phyloP scores from a whole-genome alignment of 2,329 filamentous ascomycete genomes.

The Fusarium tupiense region DNA sequence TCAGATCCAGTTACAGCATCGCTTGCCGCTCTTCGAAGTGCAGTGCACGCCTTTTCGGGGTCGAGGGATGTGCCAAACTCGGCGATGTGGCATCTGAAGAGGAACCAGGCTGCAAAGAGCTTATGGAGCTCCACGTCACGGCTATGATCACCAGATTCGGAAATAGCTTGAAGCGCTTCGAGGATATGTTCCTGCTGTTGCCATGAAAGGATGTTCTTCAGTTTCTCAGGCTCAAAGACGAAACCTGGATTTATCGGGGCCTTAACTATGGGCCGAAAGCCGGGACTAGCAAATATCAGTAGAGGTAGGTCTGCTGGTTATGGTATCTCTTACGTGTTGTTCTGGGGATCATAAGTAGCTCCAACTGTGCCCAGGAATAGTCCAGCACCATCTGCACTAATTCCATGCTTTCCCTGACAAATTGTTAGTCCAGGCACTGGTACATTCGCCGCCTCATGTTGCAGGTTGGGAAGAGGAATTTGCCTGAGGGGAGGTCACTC shows the following conservation, averaged over 20 bases:
- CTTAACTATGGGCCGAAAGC: neutral
- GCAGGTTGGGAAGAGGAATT: too few relatives aligned
- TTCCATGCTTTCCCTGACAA: neutral
- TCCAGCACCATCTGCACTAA: neutral
- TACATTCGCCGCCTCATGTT: too few relatives aligned
- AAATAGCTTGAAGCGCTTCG: neutral
- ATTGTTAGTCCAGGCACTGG: rapidly evolving
- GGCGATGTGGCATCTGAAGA: neutral
- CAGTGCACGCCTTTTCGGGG: neutral
- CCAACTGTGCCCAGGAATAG: neutral
- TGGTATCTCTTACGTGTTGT: neutral
- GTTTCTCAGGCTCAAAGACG: neutral
- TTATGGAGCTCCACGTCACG: neutral
- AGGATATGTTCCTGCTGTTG: neutral
- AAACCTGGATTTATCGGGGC: neutral
- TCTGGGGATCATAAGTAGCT: neutral
- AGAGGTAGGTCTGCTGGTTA: neutral
- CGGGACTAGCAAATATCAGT: neutral
- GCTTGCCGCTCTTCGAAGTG: neutral
- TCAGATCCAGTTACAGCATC: neutral
- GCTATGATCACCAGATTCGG: neutral
- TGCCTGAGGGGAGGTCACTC: too few relatives aligned
- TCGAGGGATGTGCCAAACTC: neutral
- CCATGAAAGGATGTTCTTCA: neutral
- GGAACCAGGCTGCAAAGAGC: neutral